Percentiles rank a stretch among this genome's conserved stretches.
These are phyloP conservation scores for Salvia sclarea DNA, from an alignment of 305 asterid species.

Conservation along the genomic window DNA sequence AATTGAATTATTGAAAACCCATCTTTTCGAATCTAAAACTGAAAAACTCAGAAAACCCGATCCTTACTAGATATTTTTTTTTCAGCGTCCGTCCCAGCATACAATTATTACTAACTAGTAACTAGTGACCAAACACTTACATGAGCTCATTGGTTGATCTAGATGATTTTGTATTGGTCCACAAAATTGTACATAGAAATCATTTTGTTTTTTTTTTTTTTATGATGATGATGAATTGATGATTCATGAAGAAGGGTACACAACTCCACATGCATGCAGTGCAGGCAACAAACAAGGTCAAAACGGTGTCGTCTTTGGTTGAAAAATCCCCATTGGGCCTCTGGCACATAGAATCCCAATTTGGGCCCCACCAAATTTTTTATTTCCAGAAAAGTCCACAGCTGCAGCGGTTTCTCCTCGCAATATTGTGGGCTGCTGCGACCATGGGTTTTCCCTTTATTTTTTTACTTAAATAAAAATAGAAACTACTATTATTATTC, in stretches of 20 bases:
- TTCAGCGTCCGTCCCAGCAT: too few species aligned
- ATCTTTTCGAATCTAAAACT: too few species aligned
- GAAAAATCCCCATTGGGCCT: not conserved
- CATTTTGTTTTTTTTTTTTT: too few species aligned
- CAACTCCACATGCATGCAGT: constrained; percentile 6
- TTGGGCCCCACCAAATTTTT: constrained; percentile 27
- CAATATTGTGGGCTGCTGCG: constrained; percentile 50
- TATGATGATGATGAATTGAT: too few species aligned
- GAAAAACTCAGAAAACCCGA: too few species aligned
- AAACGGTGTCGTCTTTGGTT: constrained; percentile 30
- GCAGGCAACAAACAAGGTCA: constrained; percentile 26
- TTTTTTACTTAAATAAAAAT: too few species aligned
- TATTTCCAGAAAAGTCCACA: constrained; percentile 26
- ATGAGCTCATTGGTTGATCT: not conserved
- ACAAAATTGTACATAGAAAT: too few species aligned
- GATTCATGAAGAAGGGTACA: not conserved
- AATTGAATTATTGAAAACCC: too few species aligned
- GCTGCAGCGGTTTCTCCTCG: constrained; percentile 41
- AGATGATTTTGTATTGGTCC: not conserved
- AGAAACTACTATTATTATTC: too few species aligned
- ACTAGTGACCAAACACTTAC: too few species aligned
- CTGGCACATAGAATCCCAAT: constrained; percentile 24
- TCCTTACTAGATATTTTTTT: too few species aligned
- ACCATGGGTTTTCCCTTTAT: constrained; percentile 7
- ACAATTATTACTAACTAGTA: too few species aligned